Conservation (phyloP, 177 flowering plant genomes). For the Vitis hybrid region DNA sequence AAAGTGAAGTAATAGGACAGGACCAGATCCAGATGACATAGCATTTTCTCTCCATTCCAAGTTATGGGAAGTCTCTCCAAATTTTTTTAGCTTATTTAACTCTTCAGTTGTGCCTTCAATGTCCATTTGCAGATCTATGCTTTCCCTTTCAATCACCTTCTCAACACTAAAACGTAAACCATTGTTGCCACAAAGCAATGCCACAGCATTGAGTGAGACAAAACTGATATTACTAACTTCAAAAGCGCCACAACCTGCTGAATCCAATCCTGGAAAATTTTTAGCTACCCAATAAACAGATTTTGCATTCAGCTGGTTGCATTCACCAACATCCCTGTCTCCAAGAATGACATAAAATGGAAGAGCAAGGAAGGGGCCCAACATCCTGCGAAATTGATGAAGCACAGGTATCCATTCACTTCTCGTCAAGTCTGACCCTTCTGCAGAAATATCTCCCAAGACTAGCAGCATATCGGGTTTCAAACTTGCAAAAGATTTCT, state of each 20-base stretch:
- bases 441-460: conserved; percentile 71
- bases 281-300: conserved; percentile 39
- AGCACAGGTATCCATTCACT: conserved; percentile 53
- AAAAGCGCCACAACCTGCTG: conserved; percentile 65
- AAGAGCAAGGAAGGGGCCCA: conserved; percentile 58
- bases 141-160: conserved; percentile 58
- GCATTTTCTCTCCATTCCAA: conserved; percentile 50
- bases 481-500: conserved; percentile 60
- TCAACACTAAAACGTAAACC: conserved; percentile 55
- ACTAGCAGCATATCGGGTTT: conserved; percentile 78
- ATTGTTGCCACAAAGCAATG: conserved; percentile 67
- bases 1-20: conserved; percentile 72
- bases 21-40: conserved; percentile 56
- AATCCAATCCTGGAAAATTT: conserved; percentile 63
- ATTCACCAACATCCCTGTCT: conserved; percentile 70
- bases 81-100: conserved; percentile 4
- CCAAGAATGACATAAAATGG: conserved; percentile 67
- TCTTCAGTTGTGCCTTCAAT: conserved; percentile 13
- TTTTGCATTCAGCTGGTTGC: conserved; percentile 36
- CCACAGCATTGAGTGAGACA: conserved; percentile 66
- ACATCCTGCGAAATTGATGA: conserved; percentile 48
- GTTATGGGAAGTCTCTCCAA: conserved; percentile 12
- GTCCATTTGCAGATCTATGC: conserved; percentile 32
- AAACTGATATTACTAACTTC: conserved; percentile 59
- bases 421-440: conserved; percentile 49